phyloP scores from a whole-genome alignment of 345 rosid species.

The Hibiscus mutabilis region DNA sequence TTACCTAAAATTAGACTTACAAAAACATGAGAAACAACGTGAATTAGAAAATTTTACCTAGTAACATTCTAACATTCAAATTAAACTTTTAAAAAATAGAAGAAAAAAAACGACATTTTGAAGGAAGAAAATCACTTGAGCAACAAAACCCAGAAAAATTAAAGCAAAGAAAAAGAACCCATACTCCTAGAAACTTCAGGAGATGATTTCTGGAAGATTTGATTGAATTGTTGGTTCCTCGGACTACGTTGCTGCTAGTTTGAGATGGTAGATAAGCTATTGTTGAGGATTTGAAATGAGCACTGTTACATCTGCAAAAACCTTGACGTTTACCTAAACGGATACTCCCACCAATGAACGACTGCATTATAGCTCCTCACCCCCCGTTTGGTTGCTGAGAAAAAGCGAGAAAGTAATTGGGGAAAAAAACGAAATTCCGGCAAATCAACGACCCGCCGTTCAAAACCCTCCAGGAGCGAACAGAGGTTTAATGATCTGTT shows the following conservation, averaged over 20 bases:
- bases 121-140: not conserved
- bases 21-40: not conserved
- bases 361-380: conserved; percentile 25
- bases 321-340: conserved; percentile 22
- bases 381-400: not conserved
- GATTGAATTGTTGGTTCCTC: not conserved
- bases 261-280: not conserved
- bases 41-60: not conserved
- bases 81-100: not conserved
- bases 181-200: conserved; percentile 11
- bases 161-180: not conserved
- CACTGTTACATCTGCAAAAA: conserved; percentile 6
- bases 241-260: not conserved
- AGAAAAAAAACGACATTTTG: not conserved
- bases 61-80: not conserved
- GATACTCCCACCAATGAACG: conserved; percentile 20
- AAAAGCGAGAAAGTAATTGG: not conserved
- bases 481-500: not conserved
- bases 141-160: not conserved
- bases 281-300: conserved; percentile 7
- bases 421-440: not conserved
- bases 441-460: not conserved
- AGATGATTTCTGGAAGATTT: conserved; percentile 10
- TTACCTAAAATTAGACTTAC: not conserved
- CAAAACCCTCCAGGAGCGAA: not conserved